These are phyloP conservation scores for Parathielavia hyrcaniae DNA, from an alignment of 495 filamentous ascomycete genomes.

Conservation along the genomic window DNA sequence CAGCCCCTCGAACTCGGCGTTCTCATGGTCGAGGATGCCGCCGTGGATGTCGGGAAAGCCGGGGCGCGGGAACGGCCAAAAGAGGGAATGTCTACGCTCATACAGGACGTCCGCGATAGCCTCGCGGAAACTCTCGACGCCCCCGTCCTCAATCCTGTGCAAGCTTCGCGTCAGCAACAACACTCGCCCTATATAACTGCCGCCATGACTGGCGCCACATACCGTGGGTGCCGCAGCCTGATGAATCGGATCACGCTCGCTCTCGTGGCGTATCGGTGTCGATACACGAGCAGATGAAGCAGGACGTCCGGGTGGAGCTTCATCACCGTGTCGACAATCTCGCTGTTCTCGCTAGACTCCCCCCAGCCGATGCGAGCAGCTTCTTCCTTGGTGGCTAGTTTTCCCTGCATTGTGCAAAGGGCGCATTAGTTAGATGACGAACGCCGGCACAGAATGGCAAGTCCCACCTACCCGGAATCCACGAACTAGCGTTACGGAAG, in stretches of 20 bases:
- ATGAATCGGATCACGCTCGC: constrained; percentile 23
- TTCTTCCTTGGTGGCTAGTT: constrained; percentile 11
- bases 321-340: constrained; percentile 34
- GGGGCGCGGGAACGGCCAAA: neutral
- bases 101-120: neutral
- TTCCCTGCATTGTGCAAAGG: constrained; percentile 5
- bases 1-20: constrained; percentile 6
- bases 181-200: neutral
- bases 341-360: constrained; percentile 20
- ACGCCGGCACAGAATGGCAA: neutral
- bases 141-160: constrained; percentile 20
- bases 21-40: constrained; percentile 22
- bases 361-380: constrained; percentile 38
- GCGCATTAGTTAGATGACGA: neutral
- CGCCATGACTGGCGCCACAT: neutral
- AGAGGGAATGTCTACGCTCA: neutral
- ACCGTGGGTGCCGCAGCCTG: constrained; percentile 21
- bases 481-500: constrained; percentile 29
- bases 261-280: constrained; percentile 30
- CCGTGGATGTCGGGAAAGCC: constrained; percentile 12
- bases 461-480: constrained; percentile 25
- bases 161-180: neutral
- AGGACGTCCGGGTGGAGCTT: constrained; percentile 37
- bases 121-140: constrained; percentile 15
- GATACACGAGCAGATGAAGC: constrained; percentile 29